Conservation (phyloP, 768 basidiomycete species). For the Mycena rebaudengoi region DNA sequence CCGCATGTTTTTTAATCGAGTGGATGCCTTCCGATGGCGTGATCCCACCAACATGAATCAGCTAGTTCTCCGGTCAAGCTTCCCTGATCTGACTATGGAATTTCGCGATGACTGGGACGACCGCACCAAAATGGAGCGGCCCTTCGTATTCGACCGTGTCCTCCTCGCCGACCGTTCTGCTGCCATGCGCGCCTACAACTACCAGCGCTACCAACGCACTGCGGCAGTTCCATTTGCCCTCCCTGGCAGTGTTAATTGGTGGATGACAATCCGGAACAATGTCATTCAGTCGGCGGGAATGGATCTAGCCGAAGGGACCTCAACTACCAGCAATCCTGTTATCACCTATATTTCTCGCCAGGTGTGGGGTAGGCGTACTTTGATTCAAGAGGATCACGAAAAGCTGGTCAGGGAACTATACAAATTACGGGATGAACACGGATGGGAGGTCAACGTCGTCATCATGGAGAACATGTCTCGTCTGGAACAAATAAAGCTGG, state of each 20-base stretch:
- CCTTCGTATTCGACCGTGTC: conserved; percentile 86
- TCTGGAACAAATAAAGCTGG: conserved; percentile 82
- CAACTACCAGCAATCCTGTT: conserved; percentile 68
- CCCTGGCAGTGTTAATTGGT: conserved; percentile 84
- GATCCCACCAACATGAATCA: conserved; percentile 94
- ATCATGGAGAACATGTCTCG: conserved; percentile 84
- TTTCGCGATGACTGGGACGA: conserved; percentile 88
- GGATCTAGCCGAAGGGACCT: conserved; percentile 50
- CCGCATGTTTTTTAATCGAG: conserved; percentile 78
- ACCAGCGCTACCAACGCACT: conserved; percentile 74
- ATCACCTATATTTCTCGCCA: conserved; percentile 95
- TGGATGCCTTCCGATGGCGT: conserved; percentile 83
- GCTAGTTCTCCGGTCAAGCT: conserved; percentile 80
- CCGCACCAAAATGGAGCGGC: conserved; percentile 70
- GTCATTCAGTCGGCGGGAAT: conserved; percentile 78
- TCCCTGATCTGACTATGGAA: conserved; percentile 84
- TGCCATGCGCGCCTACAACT: conserved; percentile 77
- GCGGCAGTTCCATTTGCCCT: conserved; percentile 80
- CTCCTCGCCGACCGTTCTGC: conserved; percentile 88
- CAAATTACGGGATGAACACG: conserved; percentile 71
- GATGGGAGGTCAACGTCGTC: conserved; percentile 90
- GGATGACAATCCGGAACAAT: conserved; percentile 78
- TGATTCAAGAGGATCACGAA: conserved; percentile 81
- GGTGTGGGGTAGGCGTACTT: conserved; percentile 86
- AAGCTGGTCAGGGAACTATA: conserved; percentile 78